Percentiles rank a stretch among this genome's conserved stretches.
Evolutionary conservation across 805 yeast genomes (phyloP).

Genomic region (Wickerhamomyces rabaulensis): DNA sequence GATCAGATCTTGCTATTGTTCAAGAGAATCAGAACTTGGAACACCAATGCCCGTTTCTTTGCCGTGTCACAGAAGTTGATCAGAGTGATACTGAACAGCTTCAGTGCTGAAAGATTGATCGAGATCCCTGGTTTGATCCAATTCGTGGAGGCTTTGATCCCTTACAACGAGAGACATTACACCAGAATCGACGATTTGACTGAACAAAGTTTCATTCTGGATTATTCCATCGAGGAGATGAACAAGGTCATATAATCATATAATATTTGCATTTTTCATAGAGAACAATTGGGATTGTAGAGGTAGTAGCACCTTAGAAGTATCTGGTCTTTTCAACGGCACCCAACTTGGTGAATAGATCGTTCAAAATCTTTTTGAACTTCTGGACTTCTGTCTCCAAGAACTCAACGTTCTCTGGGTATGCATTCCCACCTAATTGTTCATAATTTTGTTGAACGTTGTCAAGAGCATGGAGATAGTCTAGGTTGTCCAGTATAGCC

Average conservation of each 20-base stretch:
- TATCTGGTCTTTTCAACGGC: neutral
- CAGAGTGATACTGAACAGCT: slow-evolving; percentile 53
- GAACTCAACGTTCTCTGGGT: neutral
- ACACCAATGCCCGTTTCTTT: slow-evolving; percentile 78
- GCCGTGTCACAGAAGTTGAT: slow-evolving; percentile 76
- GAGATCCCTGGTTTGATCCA: slow-evolving; percentile 64
- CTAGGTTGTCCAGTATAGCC: neutral
- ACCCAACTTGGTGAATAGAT: neutral
- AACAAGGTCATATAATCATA: slow-evolving; percentile 28
- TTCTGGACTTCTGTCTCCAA: neutral
- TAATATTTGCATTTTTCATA: neutral
- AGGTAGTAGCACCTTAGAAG: neutral
- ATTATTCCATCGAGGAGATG: slow-evolving; percentile 80
- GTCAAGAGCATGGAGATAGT: neutral
- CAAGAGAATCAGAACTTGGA: slow-evolving; percentile 89
- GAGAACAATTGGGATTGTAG: neutral
- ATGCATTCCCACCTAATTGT: neutral
- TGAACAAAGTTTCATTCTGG: slow-evolving; percentile 82
- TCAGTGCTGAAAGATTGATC: slow-evolving; percentile 50
- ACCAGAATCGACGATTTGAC: slow-evolving; percentile 69
- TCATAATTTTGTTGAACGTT: neutral
- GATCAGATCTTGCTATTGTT: slow-evolving; percentile 59
- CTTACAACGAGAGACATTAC: slow-evolving; percentile 86
- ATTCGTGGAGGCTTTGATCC: slow-evolving; percentile 69
- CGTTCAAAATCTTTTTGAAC: neutral